A percentile compares a stretch with the other conserved stretches of the same genome.
Conservation (phyloP, 129 eudicot genomes). For the Cynara cardunculus region DNA sequence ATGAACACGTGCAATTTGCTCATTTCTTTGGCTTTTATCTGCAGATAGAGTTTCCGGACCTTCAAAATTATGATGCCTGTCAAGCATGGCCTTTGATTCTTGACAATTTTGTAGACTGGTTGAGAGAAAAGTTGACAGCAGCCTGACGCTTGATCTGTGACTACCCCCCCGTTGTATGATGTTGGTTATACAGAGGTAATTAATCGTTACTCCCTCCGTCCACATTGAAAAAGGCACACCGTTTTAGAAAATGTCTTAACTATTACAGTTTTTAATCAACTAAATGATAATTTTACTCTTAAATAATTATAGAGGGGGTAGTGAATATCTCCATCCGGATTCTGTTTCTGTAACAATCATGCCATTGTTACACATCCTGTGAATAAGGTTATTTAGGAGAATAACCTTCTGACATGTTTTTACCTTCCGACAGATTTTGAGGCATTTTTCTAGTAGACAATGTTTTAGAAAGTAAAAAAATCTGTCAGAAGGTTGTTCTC, state of each 20-base stretch:
- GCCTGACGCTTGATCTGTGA: slow-evolving; percentile 11
- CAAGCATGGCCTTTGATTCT: slow-evolving; percentile 86
- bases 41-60: slow-evolving; percentile 78
- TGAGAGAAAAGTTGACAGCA: slow-evolving; percentile 43
- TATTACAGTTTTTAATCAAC: background rate
- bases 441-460: background rate
- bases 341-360: background rate
- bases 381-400: background rate
- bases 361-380: background rate
- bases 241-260: background rate
- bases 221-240: background rate
- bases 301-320: background rate
- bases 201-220: background rate
- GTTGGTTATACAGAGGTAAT: slow-evolving; percentile 37
- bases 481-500: background rate
- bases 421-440: background rate
- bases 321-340: background rate
- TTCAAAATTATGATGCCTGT: slow-evolving; percentile 55
- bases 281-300: background rate
- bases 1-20: background rate
- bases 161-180: slow-evolving; percentile 23
- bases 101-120: slow-evolving; percentile 90
- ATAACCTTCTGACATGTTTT: background rate
- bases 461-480: background rate
- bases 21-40: background rate